A percentile compares a stretch with the other conserved stretches of the same genome.
Conservation (phyloP, 441 rosid species). For the Erodium chrysanthum region DNA sequence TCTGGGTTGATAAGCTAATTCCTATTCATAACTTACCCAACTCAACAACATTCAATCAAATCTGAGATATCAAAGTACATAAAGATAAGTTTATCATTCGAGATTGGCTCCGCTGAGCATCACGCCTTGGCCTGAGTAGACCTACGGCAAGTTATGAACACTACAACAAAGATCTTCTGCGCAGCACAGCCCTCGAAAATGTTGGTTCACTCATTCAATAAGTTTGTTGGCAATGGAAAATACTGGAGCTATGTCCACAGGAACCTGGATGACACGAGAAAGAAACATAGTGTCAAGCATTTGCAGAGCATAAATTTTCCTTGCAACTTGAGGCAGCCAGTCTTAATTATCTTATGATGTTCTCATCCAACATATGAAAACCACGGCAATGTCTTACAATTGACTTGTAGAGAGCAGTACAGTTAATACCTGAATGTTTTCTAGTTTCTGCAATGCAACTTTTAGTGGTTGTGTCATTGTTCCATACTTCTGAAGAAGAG, state of each 20-base stretch:
- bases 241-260: constrained; percentile 70
- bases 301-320: no score
- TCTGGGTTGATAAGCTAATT: no score
- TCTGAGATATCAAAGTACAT: background rate
- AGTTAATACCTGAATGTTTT: constrained; percentile 42
- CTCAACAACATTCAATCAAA: background rate
- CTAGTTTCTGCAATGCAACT: constrained; percentile 55
- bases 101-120: no score
- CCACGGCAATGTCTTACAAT: no score
- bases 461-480: constrained; percentile 51
- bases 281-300: background rate
- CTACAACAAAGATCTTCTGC: background rate
- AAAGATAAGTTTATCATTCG: no score
- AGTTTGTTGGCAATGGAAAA: constrained; percentile 44
- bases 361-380: no score
- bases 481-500: constrained; percentile 55
- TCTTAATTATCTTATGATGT: no score
- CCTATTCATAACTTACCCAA: no score
- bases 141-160: background rate
- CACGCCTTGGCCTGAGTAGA: no score
- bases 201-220: constrained; percentile 17
- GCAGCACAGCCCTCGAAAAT: no score
- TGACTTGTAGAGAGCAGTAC: background rate
- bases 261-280: constrained; percentile 37
- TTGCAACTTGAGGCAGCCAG: no score